These are phyloP conservation scores for Ceratobasidium papillatum DNA, from an alignment of 1,284 basidiomycete genomes.

Conservation along the genomic window DNA sequence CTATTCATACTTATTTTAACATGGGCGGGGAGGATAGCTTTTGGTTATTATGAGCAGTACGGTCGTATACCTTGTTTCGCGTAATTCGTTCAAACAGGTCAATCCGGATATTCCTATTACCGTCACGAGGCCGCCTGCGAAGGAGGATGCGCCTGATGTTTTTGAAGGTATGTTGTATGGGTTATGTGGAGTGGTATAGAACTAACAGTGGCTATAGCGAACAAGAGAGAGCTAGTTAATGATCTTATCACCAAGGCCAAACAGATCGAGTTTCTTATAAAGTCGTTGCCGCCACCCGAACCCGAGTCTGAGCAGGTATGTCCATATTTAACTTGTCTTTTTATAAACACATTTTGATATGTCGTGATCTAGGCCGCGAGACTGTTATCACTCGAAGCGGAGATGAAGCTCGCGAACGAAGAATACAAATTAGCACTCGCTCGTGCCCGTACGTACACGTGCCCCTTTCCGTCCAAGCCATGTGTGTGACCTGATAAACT, in stretches of 20 bases:
- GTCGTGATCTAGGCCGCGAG: constrained; percentile 63
- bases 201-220: constrained; percentile 58
- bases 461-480: background rate
- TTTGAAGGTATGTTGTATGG: constrained; percentile 62
- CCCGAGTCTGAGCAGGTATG: constrained; percentile 74
- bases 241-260: constrained; percentile 85
- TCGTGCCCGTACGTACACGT: constrained; percentile 66
- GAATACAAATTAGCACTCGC: constrained; percentile 75
- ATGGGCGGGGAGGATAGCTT: constrained; percentile 63
- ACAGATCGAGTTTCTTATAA: constrained; percentile 81
- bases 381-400: constrained; percentile 67
- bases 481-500: background rate
- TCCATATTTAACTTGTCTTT: constrained; percentile 23
- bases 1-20: constrained; percentile 1
- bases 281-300: constrained; percentile 76
- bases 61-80: constrained; percentile 75
- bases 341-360: background rate
- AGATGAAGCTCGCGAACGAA: constrained; percentile 73
- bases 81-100: constrained; percentile 76
- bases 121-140: constrained; percentile 72
- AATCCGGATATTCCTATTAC: constrained; percentile 76
- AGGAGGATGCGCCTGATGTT: constrained; percentile 71
- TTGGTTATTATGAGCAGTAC: constrained; percentile 83
- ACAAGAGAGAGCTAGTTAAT: constrained; percentile 78
- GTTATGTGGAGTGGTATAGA: too few species aligned